Base-by-base conservation (phyloP, 2,329 filamentous ascomycete genomes). In the Alternaria panax region DNA sequence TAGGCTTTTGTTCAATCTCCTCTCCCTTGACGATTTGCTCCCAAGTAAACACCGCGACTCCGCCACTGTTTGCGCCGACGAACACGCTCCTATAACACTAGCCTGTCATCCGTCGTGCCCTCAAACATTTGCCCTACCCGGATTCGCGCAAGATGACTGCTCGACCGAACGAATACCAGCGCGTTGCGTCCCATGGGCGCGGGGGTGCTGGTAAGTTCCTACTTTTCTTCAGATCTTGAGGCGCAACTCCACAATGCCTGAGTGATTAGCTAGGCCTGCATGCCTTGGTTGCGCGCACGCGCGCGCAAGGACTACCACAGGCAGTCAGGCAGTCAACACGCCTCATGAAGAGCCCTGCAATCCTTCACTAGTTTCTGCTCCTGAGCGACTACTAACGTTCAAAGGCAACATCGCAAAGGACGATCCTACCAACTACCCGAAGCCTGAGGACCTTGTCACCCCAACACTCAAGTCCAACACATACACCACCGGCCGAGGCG, bases 401-500 rank as follows among this genome's bases (percentile, higher is more conserved):
- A 36, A 20, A 80, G 83, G 83, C 66, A 85, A 85, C 75, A 81
- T 85, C 59, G 78, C 72, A 56, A 76, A 76, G 42, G 76, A 79
- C 25, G 74, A 77, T 47, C 69, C 71, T 51, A 71, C 70, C 52
- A 71, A 69, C 47, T 64, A 71, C 48, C 66, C 75, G 47, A 72
- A 75, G 48, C 64, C 77, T 58, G 80, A 86, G 64, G 91, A 94
- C 72, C 87, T 96, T 64, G 82, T 89, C 71, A 97, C 93, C 1
- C 93, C 93, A 1, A 90, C 87, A 12, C 87, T 98, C 75, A 97
- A 96, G 81, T 86, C 86, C 46, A 81, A 90, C n/a, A 84, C 92
- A 66, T 93, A 94, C 74, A 97, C 93, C 20, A 97, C 93, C 3
- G 93, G 93, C 57, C 91, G 93, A 51, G 93, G 93, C 56, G 93